Percentiles rank a stretch among this genome's conserved stretches.
Evolutionary conservation across 257 asterid genomes (phyloP).

Genomic region (Salvia hispanica): DNA sequence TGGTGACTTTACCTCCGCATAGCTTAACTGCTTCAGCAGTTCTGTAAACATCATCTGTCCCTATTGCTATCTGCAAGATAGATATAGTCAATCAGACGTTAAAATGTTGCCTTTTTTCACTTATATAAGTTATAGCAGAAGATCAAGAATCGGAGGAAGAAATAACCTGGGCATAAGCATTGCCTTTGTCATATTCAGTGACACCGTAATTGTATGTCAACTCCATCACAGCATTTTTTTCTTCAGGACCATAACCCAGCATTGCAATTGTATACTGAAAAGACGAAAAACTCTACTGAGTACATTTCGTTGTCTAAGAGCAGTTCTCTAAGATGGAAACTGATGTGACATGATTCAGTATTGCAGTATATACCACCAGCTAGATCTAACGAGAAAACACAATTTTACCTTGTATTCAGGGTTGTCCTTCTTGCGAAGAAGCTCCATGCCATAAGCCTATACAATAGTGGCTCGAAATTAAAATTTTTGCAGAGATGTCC

Average conservation of each 20-base stretch:
- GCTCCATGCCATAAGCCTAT: conserved; percentile 97
- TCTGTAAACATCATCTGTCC: conserved; percentile 90
- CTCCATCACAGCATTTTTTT: conserved; percentile 61
- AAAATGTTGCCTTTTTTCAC: conserved; percentile 19
- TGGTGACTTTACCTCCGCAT: conserved; percentile 73
- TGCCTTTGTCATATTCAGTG: conserved; percentile 72
- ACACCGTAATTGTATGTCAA: conserved; percentile 73
- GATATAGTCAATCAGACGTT: conserved; percentile 18
- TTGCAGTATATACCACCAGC: not conserved
- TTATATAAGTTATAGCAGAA: conserved; percentile 10
- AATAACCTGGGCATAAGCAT: conserved; percentile 78
- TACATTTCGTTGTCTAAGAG: not conserved
- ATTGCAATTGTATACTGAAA: conserved; percentile 64
- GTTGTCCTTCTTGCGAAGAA: conserved; percentile 88
- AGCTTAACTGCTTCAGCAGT: conserved; percentile 86
- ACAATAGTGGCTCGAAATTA: conserved; percentile 11
- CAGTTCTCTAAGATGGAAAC: not conserved
- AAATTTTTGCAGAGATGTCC: conserved; percentile 3
- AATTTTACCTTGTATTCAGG: conserved; percentile 92
- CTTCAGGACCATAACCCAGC: conserved; percentile 89
- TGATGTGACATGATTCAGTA: conserved; percentile 6
- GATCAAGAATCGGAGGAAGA: conserved; percentile 18
- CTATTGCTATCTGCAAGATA: conserved; percentile 76
- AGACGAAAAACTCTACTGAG: conserved; percentile 23
- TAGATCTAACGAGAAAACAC: conserved; percentile 19